These are phyloP conservation scores for Hibiscus mutabilis DNA, from an alignment of 345 rosid genomes.

Conservation along the genomic window DNA sequence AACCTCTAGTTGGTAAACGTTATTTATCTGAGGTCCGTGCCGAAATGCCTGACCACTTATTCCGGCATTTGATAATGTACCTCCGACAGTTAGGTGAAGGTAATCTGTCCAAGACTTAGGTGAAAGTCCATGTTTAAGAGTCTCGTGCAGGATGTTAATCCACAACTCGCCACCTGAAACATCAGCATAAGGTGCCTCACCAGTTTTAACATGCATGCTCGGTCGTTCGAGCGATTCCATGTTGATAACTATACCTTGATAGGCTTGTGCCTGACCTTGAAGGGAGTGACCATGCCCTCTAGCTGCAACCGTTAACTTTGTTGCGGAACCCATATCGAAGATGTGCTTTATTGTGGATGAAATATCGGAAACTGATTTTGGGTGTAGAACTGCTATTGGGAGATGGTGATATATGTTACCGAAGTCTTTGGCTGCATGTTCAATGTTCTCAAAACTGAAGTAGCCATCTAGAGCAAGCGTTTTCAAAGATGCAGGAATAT, in stretches of 20 bases:
- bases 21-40: constrained; percentile 85
- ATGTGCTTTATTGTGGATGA: constrained; percentile 50
- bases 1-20: constrained; percentile 77
- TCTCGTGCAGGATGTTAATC: constrained; percentile 75
- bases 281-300: constrained; percentile 95
- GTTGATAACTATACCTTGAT: constrained; percentile 68
- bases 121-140: constrained; percentile 67
- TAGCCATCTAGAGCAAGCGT: constrained; percentile 55
- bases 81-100: constrained; percentile 87
- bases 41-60: constrained; percentile 92
- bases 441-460: constrained; percentile 45
- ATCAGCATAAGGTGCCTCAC: constrained; percentile 61
- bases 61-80: constrained; percentile 88
- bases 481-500: constrained; percentile 28
- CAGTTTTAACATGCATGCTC: constrained; percentile 35
- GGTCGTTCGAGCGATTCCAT: constrained; percentile 63
- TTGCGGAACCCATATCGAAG: constrained; percentile 46
- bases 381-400: constrained; percentile 70
- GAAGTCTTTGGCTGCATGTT: constrained; percentile 73
- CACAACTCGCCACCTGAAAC: constrained; percentile 88
- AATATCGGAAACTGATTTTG: constrained; percentile 77
- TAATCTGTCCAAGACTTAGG: constrained; percentile 98
- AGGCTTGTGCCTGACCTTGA: constrained; percentile 86
- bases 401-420: constrained; percentile 61
- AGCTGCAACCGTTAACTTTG: constrained; percentile 77